These are phyloP conservation scores for Apium graveolens DNA, from an alignment of 129 eudicot genomes.

Conservation along the genomic window DNA sequence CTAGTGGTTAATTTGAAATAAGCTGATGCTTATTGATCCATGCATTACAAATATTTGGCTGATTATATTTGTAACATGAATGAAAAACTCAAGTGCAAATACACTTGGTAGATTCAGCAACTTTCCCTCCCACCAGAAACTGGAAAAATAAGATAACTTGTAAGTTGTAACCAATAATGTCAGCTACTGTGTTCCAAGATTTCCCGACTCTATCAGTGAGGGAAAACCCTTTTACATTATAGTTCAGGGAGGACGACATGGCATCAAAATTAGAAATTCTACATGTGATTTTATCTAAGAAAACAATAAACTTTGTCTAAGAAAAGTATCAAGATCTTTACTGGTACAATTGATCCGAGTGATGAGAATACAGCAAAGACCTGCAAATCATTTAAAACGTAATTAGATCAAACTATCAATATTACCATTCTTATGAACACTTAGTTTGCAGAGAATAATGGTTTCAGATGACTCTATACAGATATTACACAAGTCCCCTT, in stretches of 20 bases:
- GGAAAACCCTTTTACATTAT: not conserved
- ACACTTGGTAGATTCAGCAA: too few species aligned
- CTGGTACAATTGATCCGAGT: not conserved
- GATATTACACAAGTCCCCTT: not conserved
- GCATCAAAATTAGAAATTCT: not conserved
- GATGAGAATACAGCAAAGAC: not conserved
- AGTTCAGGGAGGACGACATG: not conserved
- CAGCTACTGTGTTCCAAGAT: not conserved
- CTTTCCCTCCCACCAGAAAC: not conserved
- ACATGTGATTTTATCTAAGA: not conserved
- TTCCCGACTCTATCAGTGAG: not conserved
- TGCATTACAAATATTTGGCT: too few species aligned
- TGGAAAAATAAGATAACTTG: not conserved
- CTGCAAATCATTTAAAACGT: not conserved
- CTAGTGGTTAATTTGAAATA: too few species aligned
- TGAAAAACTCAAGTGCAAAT: too few species aligned
- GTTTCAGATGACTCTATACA: not conserved
- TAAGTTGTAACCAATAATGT: not conserved
- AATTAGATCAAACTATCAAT: not conserved
- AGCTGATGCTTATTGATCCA: too few species aligned
- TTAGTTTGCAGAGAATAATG: too few species aligned
- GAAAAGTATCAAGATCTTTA: not conserved
- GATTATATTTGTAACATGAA: too few species aligned
- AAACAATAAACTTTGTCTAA: not conserved
- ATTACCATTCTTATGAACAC: not conserved